Evolutionary conservation across 768 basidiomycete genomes (phyloP).

Genomic region (Tubosaeta sp.): DNA sequence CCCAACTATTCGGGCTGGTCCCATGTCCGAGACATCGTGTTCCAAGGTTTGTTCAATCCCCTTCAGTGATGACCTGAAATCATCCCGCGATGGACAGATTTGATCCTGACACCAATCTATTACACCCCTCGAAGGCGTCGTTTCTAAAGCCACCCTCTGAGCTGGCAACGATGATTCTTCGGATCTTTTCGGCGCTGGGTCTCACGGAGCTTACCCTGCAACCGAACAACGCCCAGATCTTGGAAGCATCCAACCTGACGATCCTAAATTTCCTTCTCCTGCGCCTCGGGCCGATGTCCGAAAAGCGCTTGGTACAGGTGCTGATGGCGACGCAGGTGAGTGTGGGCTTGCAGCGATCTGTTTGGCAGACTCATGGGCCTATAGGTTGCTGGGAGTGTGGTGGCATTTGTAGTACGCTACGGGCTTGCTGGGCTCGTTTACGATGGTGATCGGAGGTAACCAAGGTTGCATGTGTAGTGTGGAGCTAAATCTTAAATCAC

Average conservation of each 20-base stretch:
- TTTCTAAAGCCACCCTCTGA: slow-evolving; percentile 58
- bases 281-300: slow-evolving; percentile 77
- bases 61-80: neutral
- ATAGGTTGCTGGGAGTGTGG: slow-evolving; percentile 67
- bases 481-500: slow-evolving; percentile 17
- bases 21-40: slow-evolving; percentile 93
- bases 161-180: slow-evolving; percentile 52
- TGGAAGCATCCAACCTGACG: slow-evolving; percentile 83
- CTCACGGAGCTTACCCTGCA: slow-evolving; percentile 62
- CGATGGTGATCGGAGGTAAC: slow-evolving; percentile 81
- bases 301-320: slow-evolving; percentile 69
- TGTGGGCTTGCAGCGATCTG: neutral
- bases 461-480: neutral
- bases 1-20: slow-evolving; percentile 91
- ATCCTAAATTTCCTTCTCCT: slow-evolving; percentile 85
- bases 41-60: slow-evolving; percentile 57
- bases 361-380: slow-evolving; percentile 4
- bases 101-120: slow-evolving; percentile 66
- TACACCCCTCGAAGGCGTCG: slow-evolving; percentile 68
- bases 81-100: slow-evolving; percentile 44
- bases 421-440: slow-evolving; percentile 87
- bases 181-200: slow-evolving; percentile 55
- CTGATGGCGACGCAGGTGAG: slow-evolving; percentile 73
- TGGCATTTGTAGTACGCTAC: slow-evolving; percentile 87
- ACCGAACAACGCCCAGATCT: slow-evolving; percentile 51